These are phyloP conservation scores for Lobulomyces angularis DNA, from an alignment of 192 early-diverging fungal genomes.

Conservation along the genomic window DNA sequence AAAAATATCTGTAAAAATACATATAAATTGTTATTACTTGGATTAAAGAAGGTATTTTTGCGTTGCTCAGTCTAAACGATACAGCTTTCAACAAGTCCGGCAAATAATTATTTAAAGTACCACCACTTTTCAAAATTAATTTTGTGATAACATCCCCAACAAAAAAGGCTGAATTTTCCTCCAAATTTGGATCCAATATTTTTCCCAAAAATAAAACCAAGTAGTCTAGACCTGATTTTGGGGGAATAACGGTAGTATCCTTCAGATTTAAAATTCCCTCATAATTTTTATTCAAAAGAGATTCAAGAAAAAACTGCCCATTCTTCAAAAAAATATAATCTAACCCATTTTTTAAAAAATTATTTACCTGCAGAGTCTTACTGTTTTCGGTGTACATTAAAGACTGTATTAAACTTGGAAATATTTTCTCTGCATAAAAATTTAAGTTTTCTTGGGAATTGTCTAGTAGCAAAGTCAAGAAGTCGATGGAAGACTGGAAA, in stretches of 20 bases:
- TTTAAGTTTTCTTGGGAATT: not conserved
- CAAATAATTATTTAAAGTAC: conserved; percentile 47
- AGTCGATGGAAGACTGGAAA: not conserved
- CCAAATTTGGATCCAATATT: conserved; percentile 57
- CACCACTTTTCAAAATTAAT: conserved; percentile 65
- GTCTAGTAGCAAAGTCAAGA: not conserved
- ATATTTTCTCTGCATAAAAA: conserved; percentile 39
- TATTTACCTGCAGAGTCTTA: conserved; percentile 58
- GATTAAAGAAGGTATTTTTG: conserved; percentile 67
- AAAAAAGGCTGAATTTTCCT: conserved; percentile 74
- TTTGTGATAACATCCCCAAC: conserved; percentile 81
- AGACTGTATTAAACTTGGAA: conserved; percentile 67
- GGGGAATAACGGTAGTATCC: conserved; percentile 20
- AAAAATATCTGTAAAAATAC: not conserved
- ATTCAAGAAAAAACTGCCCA: conserved; percentile 72
- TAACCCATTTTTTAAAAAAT: not conserved
- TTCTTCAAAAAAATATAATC: conserved; percentile 26
- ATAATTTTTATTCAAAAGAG: conserved; percentile 66
- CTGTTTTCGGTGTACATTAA: conserved; percentile 55
- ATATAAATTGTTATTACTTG: conserved; percentile 32
- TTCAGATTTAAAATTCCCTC: conserved; percentile 7
- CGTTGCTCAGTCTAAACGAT: conserved; percentile 50
- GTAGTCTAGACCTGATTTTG: conserved; percentile 59
- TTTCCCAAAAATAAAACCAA: conserved; percentile 70
- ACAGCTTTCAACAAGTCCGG: conserved; percentile 71